Evolutionary conservation across 2,329 filamentous ascomycete genomes (phyloP).

Genomic region (Microthyrium microscopicum): DNA sequence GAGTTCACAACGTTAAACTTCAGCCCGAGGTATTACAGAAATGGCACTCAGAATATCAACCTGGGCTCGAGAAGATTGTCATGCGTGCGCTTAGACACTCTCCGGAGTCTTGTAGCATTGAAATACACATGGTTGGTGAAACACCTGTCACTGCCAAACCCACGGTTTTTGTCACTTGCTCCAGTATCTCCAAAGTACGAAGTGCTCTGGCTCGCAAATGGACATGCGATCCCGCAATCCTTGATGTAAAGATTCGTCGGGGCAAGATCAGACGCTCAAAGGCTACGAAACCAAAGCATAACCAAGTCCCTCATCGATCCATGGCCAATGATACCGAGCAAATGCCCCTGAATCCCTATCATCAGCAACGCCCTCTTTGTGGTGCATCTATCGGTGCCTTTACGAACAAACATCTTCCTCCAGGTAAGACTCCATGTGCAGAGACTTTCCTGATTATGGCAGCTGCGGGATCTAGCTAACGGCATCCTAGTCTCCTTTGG

Average conservation of each 20-base stretch:
- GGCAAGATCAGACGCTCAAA: slow-evolving; percentile 50
- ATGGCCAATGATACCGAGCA: slow-evolving; percentile 21
- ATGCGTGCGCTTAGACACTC: slow-evolving; percentile 56
- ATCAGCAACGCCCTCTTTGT: slow-evolving; percentile 62
- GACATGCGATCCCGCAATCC: slow-evolving; percentile 47
- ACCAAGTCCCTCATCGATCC: slow-evolving; percentile 20
- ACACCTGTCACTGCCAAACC: slow-evolving; percentile 48
- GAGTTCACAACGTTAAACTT: slow-evolving; percentile 32
- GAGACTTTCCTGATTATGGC: too few species aligned
- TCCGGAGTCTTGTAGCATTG: slow-evolving; percentile 62
- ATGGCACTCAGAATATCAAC: slow-evolving; percentile 57
- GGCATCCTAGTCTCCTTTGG: slow-evolving; percentile 91
- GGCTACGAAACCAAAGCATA: slow-evolving; percentile 17
- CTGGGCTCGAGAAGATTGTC: slow-evolving; percentile 55
- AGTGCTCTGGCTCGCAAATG: slow-evolving; percentile 54
- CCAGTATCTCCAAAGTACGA: slow-evolving; percentile 55
- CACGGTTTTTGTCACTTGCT: slow-evolving; percentile 63
- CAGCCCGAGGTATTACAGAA: slow-evolving; percentile 47
- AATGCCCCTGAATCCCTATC: slow-evolving; percentile 48
- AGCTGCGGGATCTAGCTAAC: too few species aligned
- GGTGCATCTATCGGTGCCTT: slow-evolving; percentile 90
- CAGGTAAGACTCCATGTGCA: too few species aligned
- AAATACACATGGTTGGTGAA: slow-evolving; percentile 57
- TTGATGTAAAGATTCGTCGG: slow-evolving; percentile 54
- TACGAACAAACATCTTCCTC: slow-evolving; percentile 69